These are phyloP conservation scores for Cystobasidiopsis lactophilus DNA, from an alignment of 768 basidiomycete genomes.

Conservation along the genomic window DNA sequence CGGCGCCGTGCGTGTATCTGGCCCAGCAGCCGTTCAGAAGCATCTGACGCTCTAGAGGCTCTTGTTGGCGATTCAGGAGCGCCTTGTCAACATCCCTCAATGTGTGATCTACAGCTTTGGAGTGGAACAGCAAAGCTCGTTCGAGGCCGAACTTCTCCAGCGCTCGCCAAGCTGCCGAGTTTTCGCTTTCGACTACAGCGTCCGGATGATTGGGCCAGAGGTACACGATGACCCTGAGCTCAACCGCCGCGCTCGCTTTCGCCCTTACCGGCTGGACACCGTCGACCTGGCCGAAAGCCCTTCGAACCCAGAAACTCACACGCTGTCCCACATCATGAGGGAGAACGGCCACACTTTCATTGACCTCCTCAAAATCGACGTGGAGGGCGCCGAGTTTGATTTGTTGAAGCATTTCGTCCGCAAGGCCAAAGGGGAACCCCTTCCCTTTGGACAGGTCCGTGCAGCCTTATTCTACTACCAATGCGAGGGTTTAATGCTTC, in stretches of 20 bases:
- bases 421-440: neutral
- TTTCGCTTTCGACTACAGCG: neutral
- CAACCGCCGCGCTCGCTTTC: neutral
- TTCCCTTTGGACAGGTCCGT: neutral
- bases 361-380: neutral
- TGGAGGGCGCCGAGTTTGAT: neutral
- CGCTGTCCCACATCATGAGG: neutral
- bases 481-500: no score
- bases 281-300: neutral
- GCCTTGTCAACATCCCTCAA: neutral
- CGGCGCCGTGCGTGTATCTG: no score
- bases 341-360: neutral
- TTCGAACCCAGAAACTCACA: neutral
- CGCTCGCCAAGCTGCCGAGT: neutral
- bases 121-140: neutral
- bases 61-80: neutral
- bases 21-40: no score
- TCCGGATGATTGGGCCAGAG: neutral
- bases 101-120: conserved; percentile 1
- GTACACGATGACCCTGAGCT: neutral
- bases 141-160: neutral
- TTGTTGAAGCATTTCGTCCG: neutral
- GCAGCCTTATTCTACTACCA: no score
- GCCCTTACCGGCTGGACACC: neutral
- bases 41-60: no score